These are phyloP conservation scores for Lathyrus aphaca DNA, from an alignment of 306 rosid genomes.

Conservation along the genomic window DNA sequence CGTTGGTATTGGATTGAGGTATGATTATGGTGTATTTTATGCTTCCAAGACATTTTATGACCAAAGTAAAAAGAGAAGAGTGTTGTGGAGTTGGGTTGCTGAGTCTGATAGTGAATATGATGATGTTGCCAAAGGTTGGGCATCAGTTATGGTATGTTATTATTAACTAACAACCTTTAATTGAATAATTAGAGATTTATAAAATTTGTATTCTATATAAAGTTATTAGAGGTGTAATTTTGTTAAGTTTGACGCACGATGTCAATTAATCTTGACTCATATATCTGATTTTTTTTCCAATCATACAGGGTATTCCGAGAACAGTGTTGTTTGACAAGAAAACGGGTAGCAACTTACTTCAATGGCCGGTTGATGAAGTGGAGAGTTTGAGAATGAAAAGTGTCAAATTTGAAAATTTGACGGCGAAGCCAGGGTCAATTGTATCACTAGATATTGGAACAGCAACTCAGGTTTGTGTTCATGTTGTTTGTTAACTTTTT, in stretches of 20 bases:
- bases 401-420: constrained; percentile 51
- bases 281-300: too few relatives aligned
- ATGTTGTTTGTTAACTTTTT: too few relatives aligned
- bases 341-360: constrained; percentile 76
- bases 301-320: constrained; percentile 73
- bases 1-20: constrained; percentile 82
- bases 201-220: neutral
- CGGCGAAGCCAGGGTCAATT: constrained; percentile 68
- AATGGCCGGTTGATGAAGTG: constrained; percentile 87
- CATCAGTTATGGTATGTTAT: constrained; percentile 75
- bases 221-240: neutral
- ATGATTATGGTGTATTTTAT: constrained; percentile 82
- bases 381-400: constrained; percentile 71
- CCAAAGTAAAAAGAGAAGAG: constrained; percentile 60
- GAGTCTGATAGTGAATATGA: constrained; percentile 90
- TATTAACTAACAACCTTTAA: too few relatives aligned
- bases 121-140: constrained; percentile 90
- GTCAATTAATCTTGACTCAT: too few relatives aligned
- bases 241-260: too few relatives aligned
- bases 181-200: too few relatives aligned
- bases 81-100: constrained; percentile 96
- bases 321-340: constrained; percentile 68
- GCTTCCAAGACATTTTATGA: constrained; percentile 93
- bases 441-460: constrained; percentile 61
- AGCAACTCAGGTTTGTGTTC: constrained; percentile 75